Evolutionary conservation across 179 eudicot genomes (phyloP).

Genomic region (Spergularia azorica): DNA sequence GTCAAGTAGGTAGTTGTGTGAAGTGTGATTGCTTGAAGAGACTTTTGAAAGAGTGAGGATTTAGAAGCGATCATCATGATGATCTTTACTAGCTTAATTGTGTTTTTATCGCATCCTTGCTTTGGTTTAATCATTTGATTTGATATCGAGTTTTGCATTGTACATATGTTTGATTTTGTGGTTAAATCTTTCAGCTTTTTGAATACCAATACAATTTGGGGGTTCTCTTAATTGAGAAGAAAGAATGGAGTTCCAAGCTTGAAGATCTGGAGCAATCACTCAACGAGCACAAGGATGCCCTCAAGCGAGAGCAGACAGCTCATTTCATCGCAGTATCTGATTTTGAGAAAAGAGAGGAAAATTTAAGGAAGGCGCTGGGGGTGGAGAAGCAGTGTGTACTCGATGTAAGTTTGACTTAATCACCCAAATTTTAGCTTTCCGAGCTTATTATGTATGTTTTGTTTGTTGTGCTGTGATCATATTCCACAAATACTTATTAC

Average conservation of each 20-base stretch:
- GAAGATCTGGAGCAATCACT: slow-evolving; percentile 62
- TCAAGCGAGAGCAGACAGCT: slow-evolving; percentile 75
- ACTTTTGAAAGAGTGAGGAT: neutral
- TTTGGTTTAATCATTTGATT: neutral
- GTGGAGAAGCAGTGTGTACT: slow-evolving; percentile 73
- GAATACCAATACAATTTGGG: slow-evolving; percentile 97
- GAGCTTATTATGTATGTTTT: neutral
- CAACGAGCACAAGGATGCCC: slow-evolving; percentile 55
- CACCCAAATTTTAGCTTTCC: neutral
- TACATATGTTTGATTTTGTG: slow-evolving; percentile 11
- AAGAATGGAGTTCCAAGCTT: slow-evolving; percentile 60
- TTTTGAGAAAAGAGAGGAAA: slow-evolving; percentile 76
- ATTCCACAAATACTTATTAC: neutral
- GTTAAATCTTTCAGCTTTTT: slow-evolving; percentile 51
- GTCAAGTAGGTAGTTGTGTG: neutral
- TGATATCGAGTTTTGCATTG: neutral
- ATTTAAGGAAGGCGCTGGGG: slow-evolving; percentile 75
- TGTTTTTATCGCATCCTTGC: neutral
- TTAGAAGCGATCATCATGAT: neutral
- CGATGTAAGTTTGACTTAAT: slow-evolving; percentile 53
- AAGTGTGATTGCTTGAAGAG: neutral
- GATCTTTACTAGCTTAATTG: neutral
- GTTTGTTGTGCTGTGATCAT: neutral
- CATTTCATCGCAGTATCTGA: slow-evolving; percentile 70
- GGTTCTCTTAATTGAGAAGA: slow-evolving; percentile 80